Evolutionary conservation across 106 monocot genomes (phyloP), one percentile per base, ranked within the genome.

Genomic region (Apostasia shenzhenica): DNA sequence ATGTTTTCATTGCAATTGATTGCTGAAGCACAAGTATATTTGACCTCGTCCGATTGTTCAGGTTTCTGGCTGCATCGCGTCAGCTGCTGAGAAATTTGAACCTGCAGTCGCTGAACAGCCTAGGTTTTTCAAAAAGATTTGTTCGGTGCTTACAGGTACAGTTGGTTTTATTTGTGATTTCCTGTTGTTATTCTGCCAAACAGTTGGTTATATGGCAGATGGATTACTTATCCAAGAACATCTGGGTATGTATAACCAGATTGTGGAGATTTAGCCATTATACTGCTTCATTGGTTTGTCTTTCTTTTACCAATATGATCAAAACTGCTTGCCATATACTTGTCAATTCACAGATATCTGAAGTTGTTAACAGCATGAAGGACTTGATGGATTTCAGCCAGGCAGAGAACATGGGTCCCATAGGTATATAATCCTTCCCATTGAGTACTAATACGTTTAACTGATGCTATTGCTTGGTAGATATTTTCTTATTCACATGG

Each of bases 341-440:
- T 55, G 3, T 11, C 45, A 14, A 54, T 55, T 14, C 56, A 50
- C 81, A 99, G 99, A 99, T 99, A 71, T 78, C 87, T n/a, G 99
- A 99, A 83, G 99, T 99, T 50, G 85, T 99, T 49, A 93, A 81
- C 76, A 81, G 83, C 79, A 99, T 99, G 99, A 99, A 99, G 76
- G 90, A 99, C 59, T 82, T 99, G 81, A 99, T 99, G 26, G 86
- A 80, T 68, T 93, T 90, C 53, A 85, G 83, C 77, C 74, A 77
- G 39, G 81, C 85, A 13, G 76, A 93, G 68, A 88, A 88, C 59
- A 83, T 77, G 62, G 99, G 99, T 45, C 91, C 99, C 4, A 85
- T 84, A 72, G 97, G 97, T 99, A 92, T 99, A 92, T 68, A 45
- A 49, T 70, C 12, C 3, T 76, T 59, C 48, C 41, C 57, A 50